These are phyloP conservation scores for Fragaria vesca DNA, from an alignment of 306 rosid genomes.

Conservation along the genomic window DNA sequence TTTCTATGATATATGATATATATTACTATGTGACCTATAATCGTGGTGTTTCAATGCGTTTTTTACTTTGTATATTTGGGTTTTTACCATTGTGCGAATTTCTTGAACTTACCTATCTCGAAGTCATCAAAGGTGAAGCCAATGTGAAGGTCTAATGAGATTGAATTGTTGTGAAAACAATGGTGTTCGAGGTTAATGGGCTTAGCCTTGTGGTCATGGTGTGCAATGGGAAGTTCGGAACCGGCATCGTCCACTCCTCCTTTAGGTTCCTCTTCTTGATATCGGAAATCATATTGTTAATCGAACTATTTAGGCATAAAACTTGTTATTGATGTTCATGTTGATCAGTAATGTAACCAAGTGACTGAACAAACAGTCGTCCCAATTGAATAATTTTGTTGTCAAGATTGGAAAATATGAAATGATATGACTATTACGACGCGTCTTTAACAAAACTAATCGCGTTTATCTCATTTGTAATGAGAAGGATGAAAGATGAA, in stretches of 20 bases:
- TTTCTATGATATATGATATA: neutral
- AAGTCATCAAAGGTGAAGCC: neutral
- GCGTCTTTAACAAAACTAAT: neutral
- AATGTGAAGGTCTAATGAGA: neutral
- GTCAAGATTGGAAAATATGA: neutral
- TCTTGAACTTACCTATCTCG: neutral
- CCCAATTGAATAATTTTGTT: too few relatives aligned
- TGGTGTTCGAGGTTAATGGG: neutral
- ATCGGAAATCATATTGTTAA: too few relatives aligned
- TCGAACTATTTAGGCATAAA: too few relatives aligned
- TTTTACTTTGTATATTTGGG: neutral
- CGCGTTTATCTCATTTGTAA: neutral
- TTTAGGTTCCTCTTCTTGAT: too few relatives aligned
- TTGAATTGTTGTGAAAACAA: neutral
- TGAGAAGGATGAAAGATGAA: neutral
- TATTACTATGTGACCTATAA: neutral
- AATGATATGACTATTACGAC: neutral
- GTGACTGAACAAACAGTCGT: too few relatives aligned
- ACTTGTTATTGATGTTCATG: too few relatives aligned
- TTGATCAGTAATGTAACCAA: too few relatives aligned
- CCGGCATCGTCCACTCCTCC: too few relatives aligned
- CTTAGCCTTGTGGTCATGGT: neutral
- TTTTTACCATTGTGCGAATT: neutral
- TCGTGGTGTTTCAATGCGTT: slow-evolving; percentile 2
- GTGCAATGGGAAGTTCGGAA: neutral